Base-by-base conservation (phyloP, 2,329 filamentous ascomycete species). In the Pyricularia grisea region DNA sequence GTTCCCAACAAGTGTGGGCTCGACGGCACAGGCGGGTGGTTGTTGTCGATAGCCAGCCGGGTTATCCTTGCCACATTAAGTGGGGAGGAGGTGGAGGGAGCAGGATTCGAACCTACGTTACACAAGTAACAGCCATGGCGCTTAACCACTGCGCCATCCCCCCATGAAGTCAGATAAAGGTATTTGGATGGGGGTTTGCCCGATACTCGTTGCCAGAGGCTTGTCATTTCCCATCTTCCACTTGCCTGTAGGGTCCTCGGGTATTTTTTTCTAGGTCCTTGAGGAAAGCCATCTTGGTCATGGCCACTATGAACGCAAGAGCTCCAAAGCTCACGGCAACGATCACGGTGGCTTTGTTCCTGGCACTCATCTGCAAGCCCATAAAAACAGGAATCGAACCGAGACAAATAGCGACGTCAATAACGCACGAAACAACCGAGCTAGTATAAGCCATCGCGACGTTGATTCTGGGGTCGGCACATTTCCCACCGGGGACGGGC, bases 401-500 rank as follows among this genome's bases (percentile, higher is more conserved):
- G 20, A 58, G 55, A 12, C 20, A 58, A n/a, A 58, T 58, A 11
- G 55, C 55, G 1, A 58, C 20, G n/a, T 58, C 55, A n/a, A 58
- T 58, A 5, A 23, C 6, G 5, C 55, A 23, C 55, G 55, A 58
- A 9, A 58, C 10, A n/a, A 25, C 20, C 55, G 55, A 58, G 20
- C 20, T 58, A n/a, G 55, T 23, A 7, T 58, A 58, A 11, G 55
- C 20, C 5, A 58, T 1, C 9, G 20, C 55, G 9, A 75, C 65
- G 12, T 73, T 72, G 6, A 66, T 23, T 4, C 6, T 66, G 23
- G 31, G 2, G 25, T 66, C 64, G 74, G 73, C 76, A 65, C 76
- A 77, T 0, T 68, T 66, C 4, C 76, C 75, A 10, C 70, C 68
- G 5, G 73, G 31, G 50, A 65, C 69, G 1, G 71, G 55, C n/a